Evolutionary conservation across 768 basidiomycete genomes (phyloP).

Genomic region (Suillus tomentosus): DNA sequence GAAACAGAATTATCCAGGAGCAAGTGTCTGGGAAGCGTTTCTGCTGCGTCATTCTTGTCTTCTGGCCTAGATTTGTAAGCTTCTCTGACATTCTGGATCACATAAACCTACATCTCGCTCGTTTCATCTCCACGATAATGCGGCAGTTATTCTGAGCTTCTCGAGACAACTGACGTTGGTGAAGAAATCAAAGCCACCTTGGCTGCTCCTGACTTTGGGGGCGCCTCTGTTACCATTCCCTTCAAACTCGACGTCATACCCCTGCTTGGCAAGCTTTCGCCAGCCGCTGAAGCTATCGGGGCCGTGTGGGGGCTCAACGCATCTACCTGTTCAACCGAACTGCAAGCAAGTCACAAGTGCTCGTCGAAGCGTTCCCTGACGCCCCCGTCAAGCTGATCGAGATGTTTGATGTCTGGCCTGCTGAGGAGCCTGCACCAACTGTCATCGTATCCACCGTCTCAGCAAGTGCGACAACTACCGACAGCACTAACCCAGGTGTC

Average conservation of each 20-base stretch:
- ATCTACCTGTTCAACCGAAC: constrained; percentile 94
- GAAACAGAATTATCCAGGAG: too few relatives aligned
- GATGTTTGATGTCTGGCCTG: constrained; percentile 55
- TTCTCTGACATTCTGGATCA: too few relatives aligned
- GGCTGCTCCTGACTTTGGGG: constrained; percentile 76
- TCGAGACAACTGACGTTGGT: constrained; percentile 71
- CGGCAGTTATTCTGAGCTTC: constrained; percentile 39
- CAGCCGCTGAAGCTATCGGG: constrained; percentile 82
- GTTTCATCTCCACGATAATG: neutral
- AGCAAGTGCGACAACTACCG: constrained; percentile 54
- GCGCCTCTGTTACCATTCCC: constrained; percentile 96
- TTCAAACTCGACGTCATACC: constrained; percentile 90
- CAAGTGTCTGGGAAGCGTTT: too few relatives aligned
- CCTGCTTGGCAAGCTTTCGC: constrained; percentile 75
- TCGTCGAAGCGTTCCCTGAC: constrained; percentile 68
- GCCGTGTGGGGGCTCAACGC: constrained; percentile 75
- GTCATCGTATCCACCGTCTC: constrained; percentile 92
- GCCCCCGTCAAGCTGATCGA: constrained; percentile 62
- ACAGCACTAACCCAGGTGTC: constrained; percentile 32
- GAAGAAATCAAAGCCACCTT: constrained; percentile 67
- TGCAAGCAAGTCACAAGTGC: constrained; percentile 62
- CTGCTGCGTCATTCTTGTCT: neutral
- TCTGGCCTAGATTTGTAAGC: too few relatives aligned
- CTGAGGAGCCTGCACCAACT: constrained; percentile 48
- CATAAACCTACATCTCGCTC: too few relatives aligned